These are phyloP conservation scores for Aspergillus eucalypticola DNA, from an alignment of 2,329 filamentous ascomycete species.

Conservation along the genomic window DNA sequence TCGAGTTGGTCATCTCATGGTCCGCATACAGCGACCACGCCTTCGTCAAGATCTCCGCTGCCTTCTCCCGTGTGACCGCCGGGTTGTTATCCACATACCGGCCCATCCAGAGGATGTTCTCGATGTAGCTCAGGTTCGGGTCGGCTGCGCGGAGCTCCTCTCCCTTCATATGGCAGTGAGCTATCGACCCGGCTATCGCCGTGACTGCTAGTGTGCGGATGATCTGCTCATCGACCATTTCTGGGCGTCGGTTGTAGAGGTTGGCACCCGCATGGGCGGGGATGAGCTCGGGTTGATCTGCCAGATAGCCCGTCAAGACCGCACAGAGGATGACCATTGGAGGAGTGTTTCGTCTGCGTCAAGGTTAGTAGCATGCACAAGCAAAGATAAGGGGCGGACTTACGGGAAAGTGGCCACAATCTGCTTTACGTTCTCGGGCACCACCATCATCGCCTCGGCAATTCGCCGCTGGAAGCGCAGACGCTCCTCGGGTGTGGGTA, in stretches of 20 bases:
- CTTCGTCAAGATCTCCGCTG: neutral
- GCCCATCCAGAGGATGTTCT: neutral
- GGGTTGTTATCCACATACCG: neutral
- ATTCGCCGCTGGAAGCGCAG: neutral
- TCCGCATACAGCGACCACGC: slow-evolving; percentile 56
- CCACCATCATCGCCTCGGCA: neutral
- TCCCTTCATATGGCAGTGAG: neutral
- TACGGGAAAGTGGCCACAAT: neutral
- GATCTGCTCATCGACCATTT: slow-evolving; percentile 1
- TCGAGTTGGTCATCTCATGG: slow-evolving; percentile 60
- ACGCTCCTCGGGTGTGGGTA: neutral
- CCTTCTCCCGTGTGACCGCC: neutral
- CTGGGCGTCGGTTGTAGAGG: neutral
- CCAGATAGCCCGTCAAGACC: neutral
- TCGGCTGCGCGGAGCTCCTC: neutral
- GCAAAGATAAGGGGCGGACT: neutral
- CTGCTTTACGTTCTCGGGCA: neutral
- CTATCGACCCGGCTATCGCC: neutral
- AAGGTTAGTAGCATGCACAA: neutral
- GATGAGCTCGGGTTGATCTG: neutral
- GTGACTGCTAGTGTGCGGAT: neutral
- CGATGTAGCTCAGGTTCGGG: neutral
- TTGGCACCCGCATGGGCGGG: neutral
- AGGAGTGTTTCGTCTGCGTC: neutral
- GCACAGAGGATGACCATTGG: neutral